Percentiles rank a stretch among this genome's conserved stretches.
These are phyloP conservation scores for Tetraselmis striata DNA, from an alignment of 139 green algal species.

Conservation along the genomic window DNA sequence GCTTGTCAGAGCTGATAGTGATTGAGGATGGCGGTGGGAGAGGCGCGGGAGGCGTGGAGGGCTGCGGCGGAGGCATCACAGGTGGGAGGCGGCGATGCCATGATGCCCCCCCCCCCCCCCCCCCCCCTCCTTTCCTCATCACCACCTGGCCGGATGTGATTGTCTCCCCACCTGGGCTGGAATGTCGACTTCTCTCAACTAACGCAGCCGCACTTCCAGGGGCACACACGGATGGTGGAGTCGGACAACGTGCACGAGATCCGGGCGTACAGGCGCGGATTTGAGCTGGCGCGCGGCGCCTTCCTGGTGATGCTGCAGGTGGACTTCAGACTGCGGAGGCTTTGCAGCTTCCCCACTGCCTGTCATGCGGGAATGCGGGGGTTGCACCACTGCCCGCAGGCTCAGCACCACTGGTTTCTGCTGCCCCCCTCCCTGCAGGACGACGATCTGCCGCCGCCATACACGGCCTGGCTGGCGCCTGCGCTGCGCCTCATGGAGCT, in stretches of 20 bases:
- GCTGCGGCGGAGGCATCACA: neutral
- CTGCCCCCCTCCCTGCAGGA: no score
- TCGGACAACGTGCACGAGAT: neutral
- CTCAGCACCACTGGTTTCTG: no score
- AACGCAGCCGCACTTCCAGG: neutral
- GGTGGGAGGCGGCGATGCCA: neutral
- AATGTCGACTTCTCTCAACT: no score
- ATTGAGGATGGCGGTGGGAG: neutral
- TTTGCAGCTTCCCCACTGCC: no score
- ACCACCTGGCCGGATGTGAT: no score
- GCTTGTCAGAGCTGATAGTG: neutral
- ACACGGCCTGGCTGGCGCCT: neutral
- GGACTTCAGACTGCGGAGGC: no score
- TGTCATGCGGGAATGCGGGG: no score
- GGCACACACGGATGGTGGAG: neutral
- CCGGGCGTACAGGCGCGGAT: neutral
- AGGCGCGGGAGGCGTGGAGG: neutral
- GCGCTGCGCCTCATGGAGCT: neutral
- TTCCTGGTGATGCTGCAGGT: neutral
- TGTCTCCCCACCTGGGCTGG: no score
- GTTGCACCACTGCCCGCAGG: no score
- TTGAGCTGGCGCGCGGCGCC: neutral
- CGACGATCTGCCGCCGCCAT: no score
- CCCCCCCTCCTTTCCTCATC: no score
- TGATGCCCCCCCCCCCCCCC: no score